These are phyloP conservation scores for Zopfia rhizophila DNA, from an alignment of 2,329 filamentous ascomycete genomes.

Conservation along the genomic window DNA sequence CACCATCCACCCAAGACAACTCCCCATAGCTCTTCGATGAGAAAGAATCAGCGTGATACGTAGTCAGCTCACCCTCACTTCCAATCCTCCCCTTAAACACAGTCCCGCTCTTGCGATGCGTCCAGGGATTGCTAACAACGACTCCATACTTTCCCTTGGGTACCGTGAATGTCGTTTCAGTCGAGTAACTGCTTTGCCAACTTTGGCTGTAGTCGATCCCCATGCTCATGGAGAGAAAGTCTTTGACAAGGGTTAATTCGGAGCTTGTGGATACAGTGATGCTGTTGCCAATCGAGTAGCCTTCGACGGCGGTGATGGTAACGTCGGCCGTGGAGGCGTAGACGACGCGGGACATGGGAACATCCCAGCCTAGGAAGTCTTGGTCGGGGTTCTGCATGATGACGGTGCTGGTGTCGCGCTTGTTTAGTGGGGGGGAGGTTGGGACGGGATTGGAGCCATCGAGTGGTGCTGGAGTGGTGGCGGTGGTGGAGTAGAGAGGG, in stretches of 20 bases:
- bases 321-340: conserved; percentile 41
- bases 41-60: conserved; percentile 51
- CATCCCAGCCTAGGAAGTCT: conserved; percentile 54
- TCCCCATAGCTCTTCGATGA: conserved; percentile 41
- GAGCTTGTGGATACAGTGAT: conserved; percentile 35
- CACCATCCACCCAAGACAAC: conserved; percentile 54
- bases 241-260: conserved; percentile 34
- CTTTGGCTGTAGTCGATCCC: conserved; percentile 38
- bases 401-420: conserved; percentile 31
- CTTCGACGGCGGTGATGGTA: conserved; percentile 43
- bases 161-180: conserved; percentile 45
- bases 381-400: conserved; percentile 31
- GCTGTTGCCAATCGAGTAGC: conserved; percentile 48
- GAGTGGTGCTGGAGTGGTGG: too few relatives aligned
- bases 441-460: too few relatives aligned
- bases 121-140: conserved; percentile 53
- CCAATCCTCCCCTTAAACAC: conserved; percentile 50
- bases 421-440: conserved; percentile 14
- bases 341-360: conserved; percentile 50
- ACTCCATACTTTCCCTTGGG: conserved; percentile 52
- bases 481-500: too few relatives aligned
- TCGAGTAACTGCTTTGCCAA: conserved; percentile 48
- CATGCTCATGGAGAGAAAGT: conserved; percentile 35
- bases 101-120: conserved; percentile 46
- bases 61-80: conserved; percentile 27